These are phyloP conservation scores for Pelargonium myrrhifolium DNA, from an alignment of 441 rosid species.

Conservation along the genomic window DNA sequence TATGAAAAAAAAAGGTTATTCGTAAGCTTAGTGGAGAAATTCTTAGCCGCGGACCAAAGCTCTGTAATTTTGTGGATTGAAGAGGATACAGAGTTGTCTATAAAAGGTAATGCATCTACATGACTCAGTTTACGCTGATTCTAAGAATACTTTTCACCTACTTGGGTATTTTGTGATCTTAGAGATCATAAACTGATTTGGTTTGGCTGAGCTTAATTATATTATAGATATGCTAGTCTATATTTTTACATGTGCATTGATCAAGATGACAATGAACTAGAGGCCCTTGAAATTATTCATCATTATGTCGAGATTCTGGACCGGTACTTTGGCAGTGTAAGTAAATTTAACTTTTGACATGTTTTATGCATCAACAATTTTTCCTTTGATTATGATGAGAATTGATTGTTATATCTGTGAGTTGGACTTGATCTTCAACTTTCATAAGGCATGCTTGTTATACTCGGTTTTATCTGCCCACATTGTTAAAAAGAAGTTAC, in stretches of 20 bases:
- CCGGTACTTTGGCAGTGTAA: slow-evolving; percentile 96
- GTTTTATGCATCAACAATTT: not conserved
- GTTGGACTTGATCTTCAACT: slow-evolving; percentile 75
- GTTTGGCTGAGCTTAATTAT: slow-evolving; percentile 10
- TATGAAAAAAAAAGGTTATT: slow-evolving; percentile 54
- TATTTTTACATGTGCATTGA: slow-evolving; percentile 98
- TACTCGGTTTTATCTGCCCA: no score
- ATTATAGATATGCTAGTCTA: slow-evolving; percentile 84
- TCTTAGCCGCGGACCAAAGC: slow-evolving; percentile 76
- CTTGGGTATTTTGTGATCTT: not conserved
- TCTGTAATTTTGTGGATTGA: slow-evolving; percentile 96
- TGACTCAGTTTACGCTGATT: not conserved
- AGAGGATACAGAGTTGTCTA: slow-evolving; percentile 86
- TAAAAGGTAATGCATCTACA: slow-evolving; percentile 46
- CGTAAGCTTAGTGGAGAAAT: slow-evolving; percentile 88
- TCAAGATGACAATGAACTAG: slow-evolving; percentile 86
- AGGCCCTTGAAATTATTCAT: slow-evolving; percentile 87
- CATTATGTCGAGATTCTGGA: slow-evolving; percentile 91
- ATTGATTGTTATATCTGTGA: slow-evolving; percentile 48
- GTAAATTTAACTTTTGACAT: slow-evolving; percentile 24
- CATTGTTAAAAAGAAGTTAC: no score
- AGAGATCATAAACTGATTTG: slow-evolving; percentile 13
- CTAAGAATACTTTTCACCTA: not conserved
- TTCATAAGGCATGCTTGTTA: slow-evolving; percentile 71
- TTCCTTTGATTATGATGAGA: not conserved